Evolutionary conservation across 805 yeast species (phyloP), one percentile per base, ranked within the genome.

Genomic region (Suhomyces faveliae): DNA sequence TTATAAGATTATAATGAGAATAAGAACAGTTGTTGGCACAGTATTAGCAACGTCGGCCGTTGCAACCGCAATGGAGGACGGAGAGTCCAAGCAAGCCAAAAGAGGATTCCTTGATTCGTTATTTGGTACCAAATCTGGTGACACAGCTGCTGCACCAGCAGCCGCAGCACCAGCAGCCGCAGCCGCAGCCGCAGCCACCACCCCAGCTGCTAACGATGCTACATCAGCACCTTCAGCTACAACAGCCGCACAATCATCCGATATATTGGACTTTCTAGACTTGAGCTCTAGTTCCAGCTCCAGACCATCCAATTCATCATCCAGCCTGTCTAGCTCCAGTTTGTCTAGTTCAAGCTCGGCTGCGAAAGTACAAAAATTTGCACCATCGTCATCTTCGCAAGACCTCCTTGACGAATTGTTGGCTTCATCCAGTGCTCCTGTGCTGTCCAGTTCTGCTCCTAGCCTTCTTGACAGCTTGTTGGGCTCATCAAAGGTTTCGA

Each of bases 31-130:
- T 45, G 53, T 58, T 44, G 57, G 52, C 51, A 56, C 58, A 45
- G 51, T 62, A 40, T 57, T 64, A 58, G 52, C 56, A 39, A 55
- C 60, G 35, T 48, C 64, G 22, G 59, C 61, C n/a, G 50, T 62
- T 39, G 63, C 57, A 33, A 55, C 48, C 30, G 58, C 53, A 11
- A 47, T 50, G 17, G 37, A 43, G 29, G 45, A 42, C 37, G 43
- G 37, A 17, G 23, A 37, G 11, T 10, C 23, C 25, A 37, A 37
- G n/a, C 33, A 23, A 37, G 49, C 45, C 21, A 50, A 51, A 45
- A 49, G 56, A 35, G 42, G 51, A 4, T 44, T 51, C 45, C 45
- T 53, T 17, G 52, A 49, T 25, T 43, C 49, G 4, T 45, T 51
- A 29, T 35, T 45, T 27, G 46, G 50, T 13, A 43, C 52, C 17